phyloP scores from a whole-genome alignment of 768 basidiomycete genomes.

The Mycena rebaudengoi region DNA sequence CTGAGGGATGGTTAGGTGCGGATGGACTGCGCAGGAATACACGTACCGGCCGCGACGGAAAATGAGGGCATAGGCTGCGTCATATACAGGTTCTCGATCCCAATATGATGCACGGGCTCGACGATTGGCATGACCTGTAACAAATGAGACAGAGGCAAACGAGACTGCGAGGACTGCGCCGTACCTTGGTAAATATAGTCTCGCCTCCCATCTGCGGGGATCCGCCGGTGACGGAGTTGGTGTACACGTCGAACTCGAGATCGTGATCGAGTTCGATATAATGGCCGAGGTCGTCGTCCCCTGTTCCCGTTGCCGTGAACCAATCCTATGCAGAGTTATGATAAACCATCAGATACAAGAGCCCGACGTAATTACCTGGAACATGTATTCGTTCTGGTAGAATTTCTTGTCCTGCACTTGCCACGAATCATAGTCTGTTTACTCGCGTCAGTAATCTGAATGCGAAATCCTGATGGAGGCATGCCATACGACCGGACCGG shows the following conservation, averaged over 20 bases:
- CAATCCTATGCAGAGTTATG: no score
- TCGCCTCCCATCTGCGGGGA: slow-evolving; percentile 5
- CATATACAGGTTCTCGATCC: slow-evolving; percentile 20
- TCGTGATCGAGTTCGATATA: not conserved
- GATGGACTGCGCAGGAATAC: no score
- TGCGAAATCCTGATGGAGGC: no score
- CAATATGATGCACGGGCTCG: slow-evolving; percentile 19
- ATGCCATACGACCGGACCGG: no score
- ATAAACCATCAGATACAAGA: no score
- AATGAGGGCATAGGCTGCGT: no score
- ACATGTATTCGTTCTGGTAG: not conserved
- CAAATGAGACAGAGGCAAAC: no score
- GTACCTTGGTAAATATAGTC: slow-evolving; percentile 9
- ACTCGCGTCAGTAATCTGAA: no score
- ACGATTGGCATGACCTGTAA: slow-evolving; percentile 26
- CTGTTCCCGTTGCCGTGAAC: no score
- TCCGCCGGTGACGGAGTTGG: slow-evolving; percentile 10
- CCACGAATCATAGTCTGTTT: not conserved
- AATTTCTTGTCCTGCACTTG: slow-evolving; percentile 3
- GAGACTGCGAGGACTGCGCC: no score
- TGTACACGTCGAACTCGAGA: slow-evolving; percentile 18
- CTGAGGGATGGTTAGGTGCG: no score
- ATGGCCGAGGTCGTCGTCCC: slow-evolving; percentile 13
- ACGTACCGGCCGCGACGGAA: not conserved
- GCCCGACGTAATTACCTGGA: not conserved